Conservation (phyloP, 2,329 filamentous ascomycete genomes). For the Epicoccum nigrum region DNA sequence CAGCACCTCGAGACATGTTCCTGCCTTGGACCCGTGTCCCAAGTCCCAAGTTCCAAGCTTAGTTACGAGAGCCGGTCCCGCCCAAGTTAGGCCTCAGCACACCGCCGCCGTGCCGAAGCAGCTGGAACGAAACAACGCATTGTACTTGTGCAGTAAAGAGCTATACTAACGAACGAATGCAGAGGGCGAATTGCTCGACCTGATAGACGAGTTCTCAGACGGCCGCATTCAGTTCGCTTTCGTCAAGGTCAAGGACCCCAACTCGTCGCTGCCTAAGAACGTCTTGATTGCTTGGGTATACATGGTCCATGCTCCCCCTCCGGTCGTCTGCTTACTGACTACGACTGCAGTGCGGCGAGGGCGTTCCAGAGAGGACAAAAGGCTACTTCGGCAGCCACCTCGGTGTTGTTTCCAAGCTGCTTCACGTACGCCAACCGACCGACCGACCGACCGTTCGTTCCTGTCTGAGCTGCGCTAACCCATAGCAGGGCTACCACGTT, state of each 20-base stretch:
- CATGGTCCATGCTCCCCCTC: background rate
- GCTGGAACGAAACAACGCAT: background rate
- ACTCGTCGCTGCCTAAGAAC: constrained; percentile 85
- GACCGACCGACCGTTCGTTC: constrained; percentile 5
- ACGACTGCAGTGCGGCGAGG: constrained; percentile 76
- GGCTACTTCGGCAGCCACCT: constrained; percentile 98
- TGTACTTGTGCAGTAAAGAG: background rate
- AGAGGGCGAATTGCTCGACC: constrained; percentile 90
- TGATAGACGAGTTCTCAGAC: constrained; percentile 96
- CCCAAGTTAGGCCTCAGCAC: constrained; percentile 21
- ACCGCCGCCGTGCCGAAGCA: background rate
- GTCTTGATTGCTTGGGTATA: constrained; percentile 87
- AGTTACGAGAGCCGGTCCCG: background rate
- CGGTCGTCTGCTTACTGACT: constrained; percentile 16
- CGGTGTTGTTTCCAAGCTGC: constrained; percentile 84
- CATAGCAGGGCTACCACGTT: constrained; percentile 81
- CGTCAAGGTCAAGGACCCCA: constrained; percentile 94
- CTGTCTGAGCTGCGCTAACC: constrained; percentile 26
- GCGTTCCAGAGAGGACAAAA: constrained; percentile 97
- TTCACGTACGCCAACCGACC: constrained; percentile 66
- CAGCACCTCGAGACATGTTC: background rate
- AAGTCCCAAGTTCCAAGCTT: background rate
- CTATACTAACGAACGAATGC: constrained; percentile 16
- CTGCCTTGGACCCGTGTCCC: too few relatives aligned
- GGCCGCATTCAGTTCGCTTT: constrained; percentile 97